Evolutionary conservation across 73 alveolate species (phyloP).

Genomic region (Diophrys appendiculata): DNA sequence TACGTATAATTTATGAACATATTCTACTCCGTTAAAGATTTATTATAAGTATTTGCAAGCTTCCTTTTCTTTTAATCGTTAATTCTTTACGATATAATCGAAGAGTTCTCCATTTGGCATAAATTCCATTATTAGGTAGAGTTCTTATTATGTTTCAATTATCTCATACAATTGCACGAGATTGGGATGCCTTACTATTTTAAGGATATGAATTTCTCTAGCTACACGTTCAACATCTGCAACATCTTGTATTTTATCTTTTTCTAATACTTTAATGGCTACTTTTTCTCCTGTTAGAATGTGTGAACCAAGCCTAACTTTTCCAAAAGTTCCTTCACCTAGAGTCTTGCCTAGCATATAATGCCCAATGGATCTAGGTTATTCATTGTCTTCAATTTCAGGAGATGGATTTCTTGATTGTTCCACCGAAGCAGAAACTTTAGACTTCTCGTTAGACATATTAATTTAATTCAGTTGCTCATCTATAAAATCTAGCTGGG

Average conservation of each 20-base stretch:
- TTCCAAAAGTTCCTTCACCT: conserved; percentile 24
- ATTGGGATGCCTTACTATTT: conserved; percentile 74
- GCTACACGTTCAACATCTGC: conserved; percentile 27
- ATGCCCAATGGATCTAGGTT: conserved; percentile 8
- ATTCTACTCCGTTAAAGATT: conserved; percentile 75
- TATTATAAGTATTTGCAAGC: conserved; percentile 69
- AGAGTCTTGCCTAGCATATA: background rate
- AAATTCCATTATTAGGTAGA: conserved; percentile 79
- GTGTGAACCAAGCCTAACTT: conserved; percentile 22
- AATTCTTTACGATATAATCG: conserved; percentile 72
- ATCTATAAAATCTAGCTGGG: too few species aligned
- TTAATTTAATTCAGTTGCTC: too few species aligned
- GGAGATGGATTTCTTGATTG: too few species aligned
- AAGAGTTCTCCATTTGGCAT: conserved; percentile 85
- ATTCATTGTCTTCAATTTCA: too few species aligned
- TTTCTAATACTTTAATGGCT: conserved; percentile 23
- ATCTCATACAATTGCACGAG: conserved; percentile 82
- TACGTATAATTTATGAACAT: conserved; percentile 67
- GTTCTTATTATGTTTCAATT: conserved; percentile 64
- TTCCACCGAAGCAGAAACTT: too few species aligned
- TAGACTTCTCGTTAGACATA: too few species aligned
- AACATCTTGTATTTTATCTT: too few species aligned
- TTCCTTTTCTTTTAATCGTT: conserved; percentile 67
- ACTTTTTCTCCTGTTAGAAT: conserved; percentile 32
- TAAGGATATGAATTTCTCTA: conserved; percentile 25